Evolutionary conservation across 164 flowering plant genomes (phyloP).

Genomic region (Annona squamosa): DNA sequence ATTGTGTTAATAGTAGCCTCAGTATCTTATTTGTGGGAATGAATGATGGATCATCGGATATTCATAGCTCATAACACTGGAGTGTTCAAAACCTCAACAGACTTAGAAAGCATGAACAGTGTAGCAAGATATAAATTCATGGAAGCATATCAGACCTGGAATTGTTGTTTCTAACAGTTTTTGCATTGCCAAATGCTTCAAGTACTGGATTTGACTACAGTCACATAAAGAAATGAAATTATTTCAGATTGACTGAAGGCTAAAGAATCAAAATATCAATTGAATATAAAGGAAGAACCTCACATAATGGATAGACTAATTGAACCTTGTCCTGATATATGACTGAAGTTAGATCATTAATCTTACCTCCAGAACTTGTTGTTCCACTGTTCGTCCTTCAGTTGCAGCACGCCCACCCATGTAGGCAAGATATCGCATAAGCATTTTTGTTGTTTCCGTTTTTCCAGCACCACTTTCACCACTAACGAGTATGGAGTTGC

Average conservation of each 20-base stretch:
- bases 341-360: slow-evolving; percentile 6
- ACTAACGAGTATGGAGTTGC: slow-evolving; percentile 72
- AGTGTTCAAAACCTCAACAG: background rate
- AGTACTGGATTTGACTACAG: slow-evolving; percentile 90
- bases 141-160: slow-evolving; percentile 51
- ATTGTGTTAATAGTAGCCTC: background rate
- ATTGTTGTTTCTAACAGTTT: slow-evolving; percentile 76
- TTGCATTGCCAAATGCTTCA: slow-evolving; percentile 94
- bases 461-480: slow-evolving; percentile 96
- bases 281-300: background rate
- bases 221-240: slow-evolving; percentile 11
- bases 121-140: background rate
- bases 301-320: background rate
- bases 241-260: slow-evolving; percentile 4
- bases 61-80: background rate
- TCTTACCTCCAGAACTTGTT: slow-evolving; percentile 81
- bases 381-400: slow-evolving; percentile 71
- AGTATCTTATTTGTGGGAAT: background rate
- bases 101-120: background rate
- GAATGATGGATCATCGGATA: background rate
- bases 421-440: slow-evolving; percentile 85
- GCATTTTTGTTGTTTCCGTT: slow-evolving; percentile 92
- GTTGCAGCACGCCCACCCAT: slow-evolving; percentile 59
- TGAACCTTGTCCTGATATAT: background rate
- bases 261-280: background rate